Base-by-base conservation (phyloP, 2,329 filamentous ascomycete species). In the Fusarium burgessii region DNA sequence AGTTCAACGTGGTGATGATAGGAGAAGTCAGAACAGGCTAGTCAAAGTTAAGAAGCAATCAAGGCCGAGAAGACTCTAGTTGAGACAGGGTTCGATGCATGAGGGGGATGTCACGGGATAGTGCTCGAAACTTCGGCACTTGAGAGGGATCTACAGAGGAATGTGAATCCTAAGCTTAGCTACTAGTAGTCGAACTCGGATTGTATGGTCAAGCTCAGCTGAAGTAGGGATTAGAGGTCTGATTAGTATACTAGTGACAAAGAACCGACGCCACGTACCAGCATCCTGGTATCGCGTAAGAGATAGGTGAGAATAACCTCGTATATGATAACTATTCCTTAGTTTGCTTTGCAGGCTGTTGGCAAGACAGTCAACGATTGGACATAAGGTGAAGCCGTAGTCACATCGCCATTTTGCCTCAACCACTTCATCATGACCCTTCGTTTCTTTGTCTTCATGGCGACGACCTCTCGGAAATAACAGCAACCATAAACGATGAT, bases 41-140 rank as follows among this genome's bases (percentile, higher is more conserved):
- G 47, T n/a, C 45, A 29, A 43, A 46, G 29, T 18, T 41, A 20
- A 45, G 40, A 29, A 52, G 52, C 45, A 54, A 60, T 50, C 25
- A 45, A 29, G 25, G 32, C 51, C 35, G n/a, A 55, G 25, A 45
- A 20, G 40, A 32, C 25, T n/a, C 36, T 42, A 20, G 15, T 20
- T 23, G 8, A 51, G 33, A 47, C 62, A 68, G 67, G 67, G 66
- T 63, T 58, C 50, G 45, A 52, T 47, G 59, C 68, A 72, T 68
- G 68, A 70, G 64, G 65, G 29, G 51, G 20, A 55, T 45, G 64
- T 71, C 68, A 71, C 64, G 68, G 68, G 68, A 70, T 66, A 57
- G 58, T 71, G 43, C 38, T 68, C 27, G 52, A 58, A 50, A 42
- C 49, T 54, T 66, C 50, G 66, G 55, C 33, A 56, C 29, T 51